Conservation (phyloP, 148 eudicot genomes). For the Rheum nobile region DNA sequence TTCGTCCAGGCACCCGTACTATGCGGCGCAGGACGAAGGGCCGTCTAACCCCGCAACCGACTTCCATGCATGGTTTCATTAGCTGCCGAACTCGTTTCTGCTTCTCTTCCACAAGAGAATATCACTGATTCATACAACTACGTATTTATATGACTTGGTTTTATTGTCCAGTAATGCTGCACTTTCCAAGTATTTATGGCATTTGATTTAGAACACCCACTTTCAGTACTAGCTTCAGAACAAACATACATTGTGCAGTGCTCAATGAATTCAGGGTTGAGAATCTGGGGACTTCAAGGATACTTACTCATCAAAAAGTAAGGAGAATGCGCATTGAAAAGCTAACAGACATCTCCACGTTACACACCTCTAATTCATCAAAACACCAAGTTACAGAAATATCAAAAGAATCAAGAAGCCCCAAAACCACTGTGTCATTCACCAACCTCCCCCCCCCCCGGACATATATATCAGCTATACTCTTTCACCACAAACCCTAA, state of each 20-base stretch:
- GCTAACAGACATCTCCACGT: neutral
- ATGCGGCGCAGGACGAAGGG: conserved; percentile 10
- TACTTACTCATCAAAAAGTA: neutral
- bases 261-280: neutral
- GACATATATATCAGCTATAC: neutral
- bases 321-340: neutral
- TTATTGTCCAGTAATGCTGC: neutral
- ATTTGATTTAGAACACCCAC: no score
- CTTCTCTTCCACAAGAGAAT: neutral
- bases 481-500: neutral
- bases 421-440: neutral
- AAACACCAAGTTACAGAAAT: neutral
- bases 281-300: neutral
- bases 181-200: neutral
- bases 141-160: neutral
- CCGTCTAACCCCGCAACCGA: neutral
- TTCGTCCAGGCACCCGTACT: neutral
- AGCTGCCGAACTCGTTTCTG: neutral
- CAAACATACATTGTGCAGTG: neutral
- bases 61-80: conserved; percentile 9
- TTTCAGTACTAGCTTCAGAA: no score
- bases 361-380: neutral
- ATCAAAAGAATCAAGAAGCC: neutral
- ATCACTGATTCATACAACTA: neutral
- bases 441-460: neutral